Percentiles rank a stretch among this genome's conserved stretches.
Conservation (phyloP, 1,139 yeast species). For the Debaryomyces coudertii region DNA sequence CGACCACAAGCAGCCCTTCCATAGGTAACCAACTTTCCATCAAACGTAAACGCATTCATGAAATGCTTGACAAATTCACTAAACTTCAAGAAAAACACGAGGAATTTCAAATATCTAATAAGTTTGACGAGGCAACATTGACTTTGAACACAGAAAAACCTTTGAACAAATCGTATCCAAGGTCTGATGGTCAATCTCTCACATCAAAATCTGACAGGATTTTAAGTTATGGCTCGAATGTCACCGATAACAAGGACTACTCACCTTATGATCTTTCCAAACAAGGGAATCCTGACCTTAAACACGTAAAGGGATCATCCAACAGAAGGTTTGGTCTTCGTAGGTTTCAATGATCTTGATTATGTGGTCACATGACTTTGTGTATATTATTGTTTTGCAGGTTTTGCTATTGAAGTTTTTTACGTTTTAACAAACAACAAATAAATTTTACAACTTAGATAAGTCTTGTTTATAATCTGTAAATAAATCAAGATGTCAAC, state of each 20-base stretch:
- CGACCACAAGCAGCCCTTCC: constrained; percentile 16
- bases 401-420: constrained; percentile 3
- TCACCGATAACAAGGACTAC: constrained; percentile 19
- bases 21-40: constrained; percentile 35
- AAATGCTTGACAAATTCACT: constrained; percentile 64
- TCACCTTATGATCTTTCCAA: constrained; percentile 11
- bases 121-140: not conserved
- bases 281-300: not conserved
- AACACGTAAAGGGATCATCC: constrained; percentile 10
- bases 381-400: constrained; percentile 1
- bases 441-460: constrained; percentile 15
- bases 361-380: not conserved
- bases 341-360: constrained; percentile 6
- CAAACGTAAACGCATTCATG: constrained; percentile 49
- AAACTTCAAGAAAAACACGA: constrained; percentile 63
- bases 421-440: constrained; percentile 8
- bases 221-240: constrained; percentile 16
- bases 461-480: constrained; percentile 11
- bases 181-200: constrained; percentile 1
- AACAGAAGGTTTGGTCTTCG: constrained; percentile 14
- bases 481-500: constrained; percentile 7
- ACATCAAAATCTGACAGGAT: constrained; percentile 19
- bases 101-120: constrained; percentile 11
- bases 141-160: not conserved
- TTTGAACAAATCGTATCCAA: not conserved